phyloP scores from a whole-genome alignment of 1,284 basidiomycete species.

The Cutaneotrichosporon cavernicola region DNA sequence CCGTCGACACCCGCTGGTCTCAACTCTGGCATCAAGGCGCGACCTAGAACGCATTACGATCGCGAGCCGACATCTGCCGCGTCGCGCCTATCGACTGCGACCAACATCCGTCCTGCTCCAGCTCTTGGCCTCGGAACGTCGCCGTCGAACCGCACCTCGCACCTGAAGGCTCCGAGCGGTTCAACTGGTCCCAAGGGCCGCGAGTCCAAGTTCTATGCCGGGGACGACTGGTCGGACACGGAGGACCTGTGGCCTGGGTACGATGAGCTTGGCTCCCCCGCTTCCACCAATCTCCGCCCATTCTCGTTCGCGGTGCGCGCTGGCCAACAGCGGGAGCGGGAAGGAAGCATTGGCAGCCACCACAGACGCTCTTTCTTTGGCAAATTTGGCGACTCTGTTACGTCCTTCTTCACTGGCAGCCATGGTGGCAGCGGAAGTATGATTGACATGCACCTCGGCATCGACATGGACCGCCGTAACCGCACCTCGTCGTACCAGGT shows the following conservation, averaged over 20 bases:
- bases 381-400: conserved; percentile 65
- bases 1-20: conserved; percentile 46
- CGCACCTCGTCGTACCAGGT: conserved; percentile 35
- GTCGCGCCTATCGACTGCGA: conserved; percentile 11
- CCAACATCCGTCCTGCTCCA: conserved; percentile 4
- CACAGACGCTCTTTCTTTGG: conserved; percentile 56
- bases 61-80: conserved; percentile 28
- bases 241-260: conserved; percentile 43
- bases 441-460: conserved; percentile 76
- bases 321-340: conserved; percentile 39
- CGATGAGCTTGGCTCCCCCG: conserved; percentile 23
- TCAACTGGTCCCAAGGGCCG: conserved; percentile 21
- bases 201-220: conserved; percentile 19
- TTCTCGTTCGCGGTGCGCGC: conserved; percentile 53
- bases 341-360: conserved; percentile 32
- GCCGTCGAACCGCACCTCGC: conserved; percentile 13
- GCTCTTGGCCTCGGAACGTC: conserved; percentile 13
- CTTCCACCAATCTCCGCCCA: conserved; percentile 38
- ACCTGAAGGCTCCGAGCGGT: conserved; percentile 22
- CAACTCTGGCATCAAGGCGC: conserved; percentile 21
- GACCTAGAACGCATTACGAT: conserved; percentile 47
- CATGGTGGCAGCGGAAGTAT: conserved; percentile 77
- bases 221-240: conserved; percentile 30
- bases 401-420: conserved; percentile 77
- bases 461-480: conserved; percentile 48